Evolutionary conservation across 495 filamentous ascomycete species (phyloP).

Genomic region (Podospora pseudocomata): DNA sequence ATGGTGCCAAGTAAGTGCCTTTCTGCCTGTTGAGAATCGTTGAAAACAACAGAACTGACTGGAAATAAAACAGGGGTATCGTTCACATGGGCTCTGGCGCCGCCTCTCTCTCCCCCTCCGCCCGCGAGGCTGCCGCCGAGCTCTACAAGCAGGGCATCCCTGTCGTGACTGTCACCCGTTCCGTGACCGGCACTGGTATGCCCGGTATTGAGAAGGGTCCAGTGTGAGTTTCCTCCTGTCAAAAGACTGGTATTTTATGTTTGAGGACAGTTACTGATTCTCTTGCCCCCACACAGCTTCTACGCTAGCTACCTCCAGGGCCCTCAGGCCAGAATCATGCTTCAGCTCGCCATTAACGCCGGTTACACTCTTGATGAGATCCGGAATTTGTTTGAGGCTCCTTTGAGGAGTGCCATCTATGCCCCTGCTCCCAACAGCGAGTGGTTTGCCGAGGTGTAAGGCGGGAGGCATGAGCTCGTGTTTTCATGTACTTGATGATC

Average conservation of each 20-base stretch:
- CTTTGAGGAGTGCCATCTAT: constrained; percentile 23
- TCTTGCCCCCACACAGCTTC: constrained; percentile 6
- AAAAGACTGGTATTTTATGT: neutral
- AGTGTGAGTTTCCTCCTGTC: constrained; percentile 23
- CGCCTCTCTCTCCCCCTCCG: constrained; percentile 20
- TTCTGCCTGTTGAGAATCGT: constrained; percentile 1
- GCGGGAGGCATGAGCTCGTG: neutral
- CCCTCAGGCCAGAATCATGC: constrained; percentile 33
- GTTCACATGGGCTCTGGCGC: constrained; percentile 26
- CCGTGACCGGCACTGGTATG: constrained; percentile 37
- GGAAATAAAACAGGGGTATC: constrained; percentile 12
- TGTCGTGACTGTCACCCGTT: constrained; percentile 34
- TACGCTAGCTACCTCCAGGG: constrained; percentile 32
- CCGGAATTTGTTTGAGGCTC: constrained; percentile 23
- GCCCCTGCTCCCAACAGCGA: constrained; percentile 8
- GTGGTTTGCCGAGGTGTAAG: constrained; percentile 6
- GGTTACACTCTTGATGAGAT: constrained; percentile 29
- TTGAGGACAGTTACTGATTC: neutral
- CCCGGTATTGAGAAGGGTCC: constrained; percentile 37
- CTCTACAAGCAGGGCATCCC: constrained; percentile 23
- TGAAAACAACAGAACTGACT: neutral
- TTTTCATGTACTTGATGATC: neutral
- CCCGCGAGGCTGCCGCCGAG: constrained; percentile 14
- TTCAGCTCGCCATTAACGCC: constrained; percentile 32
- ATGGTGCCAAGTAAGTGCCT: constrained; percentile 22